Conservation (phyloP, 169 alveolate species). For the Cyclospora cayetanensis region DNA sequence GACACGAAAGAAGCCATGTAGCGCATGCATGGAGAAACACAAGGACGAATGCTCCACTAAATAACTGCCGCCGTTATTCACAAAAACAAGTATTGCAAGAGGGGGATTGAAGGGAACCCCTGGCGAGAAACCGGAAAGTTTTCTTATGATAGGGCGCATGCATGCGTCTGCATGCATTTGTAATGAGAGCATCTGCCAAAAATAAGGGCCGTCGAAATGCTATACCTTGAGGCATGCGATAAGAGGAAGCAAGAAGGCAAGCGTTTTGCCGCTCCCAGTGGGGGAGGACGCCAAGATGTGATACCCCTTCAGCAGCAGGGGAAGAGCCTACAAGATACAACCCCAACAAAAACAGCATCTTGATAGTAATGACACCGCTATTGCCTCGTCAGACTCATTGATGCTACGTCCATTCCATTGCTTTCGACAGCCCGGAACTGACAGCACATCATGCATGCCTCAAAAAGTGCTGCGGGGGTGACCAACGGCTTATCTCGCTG, state of each 20-base stretch:
- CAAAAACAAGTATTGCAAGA: neutral
- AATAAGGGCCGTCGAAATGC: neutral
- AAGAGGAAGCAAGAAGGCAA: constrained; percentile 87
- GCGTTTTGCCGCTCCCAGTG: constrained; percentile 91
- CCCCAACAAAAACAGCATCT: no score
- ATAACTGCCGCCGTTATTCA: no score
- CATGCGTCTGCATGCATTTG: neutral
- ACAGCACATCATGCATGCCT: no score
- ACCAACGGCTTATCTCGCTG: no score
- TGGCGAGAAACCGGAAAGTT: neutral
- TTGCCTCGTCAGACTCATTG: no score
- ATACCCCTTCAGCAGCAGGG: constrained; percentile 80
- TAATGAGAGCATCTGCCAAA: neutral
- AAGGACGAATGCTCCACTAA: no score
- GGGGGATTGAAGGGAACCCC: neutral
- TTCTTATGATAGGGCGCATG: neutral
- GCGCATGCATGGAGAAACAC: no score
- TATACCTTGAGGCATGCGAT: constrained; percentile 76
- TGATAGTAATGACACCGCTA: no score
- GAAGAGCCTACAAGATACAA: constrained; percentile 80
- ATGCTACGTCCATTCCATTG: no score
- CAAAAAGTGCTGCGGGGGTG: no score
- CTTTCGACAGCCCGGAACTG: no score
- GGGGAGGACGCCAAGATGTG: constrained; percentile 87
- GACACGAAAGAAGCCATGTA: no score